A percentile compares a stretch with the other conserved stretches of the same genome.
These are phyloP conservation scores for Smallanthus sonchifolius DNA, from an alignment of 129 eudicot species.

Conservation along the genomic window DNA sequence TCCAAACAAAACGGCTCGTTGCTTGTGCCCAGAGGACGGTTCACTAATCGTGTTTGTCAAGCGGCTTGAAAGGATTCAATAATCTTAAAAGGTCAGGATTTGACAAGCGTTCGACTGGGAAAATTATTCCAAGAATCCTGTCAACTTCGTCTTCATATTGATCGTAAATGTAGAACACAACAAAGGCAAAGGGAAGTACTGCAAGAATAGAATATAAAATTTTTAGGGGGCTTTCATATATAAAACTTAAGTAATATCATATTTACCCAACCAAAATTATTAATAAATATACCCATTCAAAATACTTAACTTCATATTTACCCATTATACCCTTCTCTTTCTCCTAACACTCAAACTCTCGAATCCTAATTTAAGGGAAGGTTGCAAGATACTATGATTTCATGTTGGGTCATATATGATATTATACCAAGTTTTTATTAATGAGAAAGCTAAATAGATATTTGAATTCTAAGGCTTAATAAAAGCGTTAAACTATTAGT, in stretches of 20 bases:
- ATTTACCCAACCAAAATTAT: not conserved
- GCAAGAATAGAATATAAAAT: conserved; percentile 10
- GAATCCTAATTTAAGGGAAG: not conserved
- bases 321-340: not conserved
- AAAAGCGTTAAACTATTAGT: not conserved
- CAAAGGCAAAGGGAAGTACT: conserved; percentile 30
- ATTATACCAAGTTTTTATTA: not conserved
- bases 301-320: not conserved
- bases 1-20: not conserved
- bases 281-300: not conserved
- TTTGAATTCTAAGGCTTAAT: not conserved
- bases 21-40: not conserved
- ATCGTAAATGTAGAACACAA: conserved; percentile 28
- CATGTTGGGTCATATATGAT: not conserved
- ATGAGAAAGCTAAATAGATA: not conserved
- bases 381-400: not conserved
- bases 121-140: conserved; percentile 14
- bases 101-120: conserved; percentile 33
- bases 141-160: conserved; percentile 34
- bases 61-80: conserved; percentile 36
- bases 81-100: conserved; percentile 30
- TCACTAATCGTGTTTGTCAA: conserved; percentile 32
- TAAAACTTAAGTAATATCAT: not conserved
- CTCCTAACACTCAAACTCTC: not conserved
- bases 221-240: not conserved